Evolutionary conservation across 805 yeast species (phyloP), one percentile per base, ranked within the genome.

Genomic region (Kuraishia hungarica): DNA sequence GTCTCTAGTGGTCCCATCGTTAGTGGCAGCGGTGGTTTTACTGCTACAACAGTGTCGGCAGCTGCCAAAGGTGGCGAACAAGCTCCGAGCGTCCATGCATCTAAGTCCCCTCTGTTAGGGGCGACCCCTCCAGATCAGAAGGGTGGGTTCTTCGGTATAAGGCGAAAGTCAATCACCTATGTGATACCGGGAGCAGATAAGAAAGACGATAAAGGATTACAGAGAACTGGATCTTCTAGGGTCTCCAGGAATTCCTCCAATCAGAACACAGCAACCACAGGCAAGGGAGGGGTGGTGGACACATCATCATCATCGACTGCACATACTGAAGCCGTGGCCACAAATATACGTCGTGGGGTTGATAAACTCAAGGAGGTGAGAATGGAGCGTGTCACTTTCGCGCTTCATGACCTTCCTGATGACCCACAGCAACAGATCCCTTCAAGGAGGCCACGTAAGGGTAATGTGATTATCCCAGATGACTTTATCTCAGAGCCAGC

Each of bases 341-440:
- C 43, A 15, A 10, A 17, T 43, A 29, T 7, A 35, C 10, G 22
- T 13, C 43, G 15, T 54, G 22, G 56, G 58, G 29, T 35, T 11
- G 29, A 54, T 29, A 51, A 55, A 43, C 48, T 67, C 23, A 75
- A 72, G 51, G 60, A 58, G 6, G 61, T 71, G 5, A 65, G 68
- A 2, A 70, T 80, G 57, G 70, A 70, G 56, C 65, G 86, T 50
- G 85, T 81, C 2, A 67, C 74, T 1, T 81, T 81, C 64, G 81
- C 84, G 2, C 63, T 81, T 8, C 78, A 81, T 55, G 66, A 71
- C 53, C 68, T 81, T 46, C 64, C 69, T 2, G 74, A 72, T 57
- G 85, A 81, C 61, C 85, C 86, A 1, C 85, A 81, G 60, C 86
- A 81, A 61, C 86, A 81, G 62, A 80, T 81, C 52, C 86, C 86